Evolutionary conservation across 2,329 filamentous ascomycete genomes (phyloP), one percentile per base, ranked within the genome.

Genomic region (Talaromyces sp.): DNA sequence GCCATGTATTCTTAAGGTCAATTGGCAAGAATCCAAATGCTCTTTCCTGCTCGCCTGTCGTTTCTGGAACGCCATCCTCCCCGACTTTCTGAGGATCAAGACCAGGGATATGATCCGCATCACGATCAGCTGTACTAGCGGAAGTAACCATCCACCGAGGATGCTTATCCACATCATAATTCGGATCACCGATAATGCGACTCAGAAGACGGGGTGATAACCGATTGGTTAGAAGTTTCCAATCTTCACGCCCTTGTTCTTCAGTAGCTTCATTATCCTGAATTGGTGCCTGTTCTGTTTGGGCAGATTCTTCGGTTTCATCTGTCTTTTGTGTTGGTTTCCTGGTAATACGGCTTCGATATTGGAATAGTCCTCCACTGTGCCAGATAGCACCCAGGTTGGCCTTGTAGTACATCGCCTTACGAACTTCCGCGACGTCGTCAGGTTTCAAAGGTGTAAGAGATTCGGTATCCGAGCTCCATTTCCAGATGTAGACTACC

Each of bases 1-100:
- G 76, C 85, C 85, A 87, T 2, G 85, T 87, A 61, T 77, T 77
- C 66, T 82, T 85, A 37, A 87, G 69, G 55, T 87, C 79, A 49
- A 87, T 74, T 0, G 82, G 81, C 3, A 87, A 66, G 54, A 87
- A 81, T 1, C 70, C 69, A 14, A 87, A 74, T 35, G 80, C 77
- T 24, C 70, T 73, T 57, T 79, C 78, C 32, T 70, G 60, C 41
- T 73, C 71, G 9, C 64, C 60, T 3, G 62, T 67, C 1, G 62
- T 52, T 47, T 68, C 63, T 13, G 56, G 60, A 4, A 58, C 51
- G 10, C 53, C 51, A 6, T 51, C 47, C 20, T 43, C 35, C n/a
- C 42, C 52, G 29, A 67, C 60, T 2, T 55, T 57, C 10, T 60
- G 55, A 2, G 58, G 54, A n/a, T 65, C 62, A n/a, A 87, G 66